Percentiles rank a stretch among this genome's conserved stretches.
These are phyloP conservation scores for Phialophora chinensis DNA, from an alignment of 2,329 filamentous ascomycete species.

Conservation along the genomic window DNA sequence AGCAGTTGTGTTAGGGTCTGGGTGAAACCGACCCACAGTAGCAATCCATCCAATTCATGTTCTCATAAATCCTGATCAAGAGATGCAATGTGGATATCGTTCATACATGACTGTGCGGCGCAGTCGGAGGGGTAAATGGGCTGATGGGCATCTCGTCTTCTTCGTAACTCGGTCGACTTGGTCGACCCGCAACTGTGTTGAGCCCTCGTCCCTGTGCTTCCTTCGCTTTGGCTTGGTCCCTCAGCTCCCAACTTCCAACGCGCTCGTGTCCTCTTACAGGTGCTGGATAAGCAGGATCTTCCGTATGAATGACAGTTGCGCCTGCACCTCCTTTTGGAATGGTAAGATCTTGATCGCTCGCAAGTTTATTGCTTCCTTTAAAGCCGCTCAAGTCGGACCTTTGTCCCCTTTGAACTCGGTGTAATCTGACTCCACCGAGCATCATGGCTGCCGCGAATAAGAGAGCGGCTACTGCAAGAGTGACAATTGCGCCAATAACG, in stretches of 20 bases:
- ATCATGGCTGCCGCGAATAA: slow-evolving; percentile 50
- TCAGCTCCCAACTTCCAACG: slow-evolving; percentile 64
- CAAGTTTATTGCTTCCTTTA: slow-evolving; percentile 61
- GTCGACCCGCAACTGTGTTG: slow-evolving; percentile 13
- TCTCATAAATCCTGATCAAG: slow-evolving; percentile 3
- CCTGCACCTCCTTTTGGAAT: slow-evolving; percentile 52
- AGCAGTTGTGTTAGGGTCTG: slow-evolving; percentile 19
- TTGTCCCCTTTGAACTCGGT: slow-evolving; percentile 44
- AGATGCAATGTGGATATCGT: slow-evolving; percentile 12
- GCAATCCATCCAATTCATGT: not conserved
- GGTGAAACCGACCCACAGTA: not conserved
- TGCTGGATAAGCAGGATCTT: slow-evolving; percentile 30
- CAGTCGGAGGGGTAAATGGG: slow-evolving; percentile 51
- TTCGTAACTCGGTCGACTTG: slow-evolving; percentile 52
- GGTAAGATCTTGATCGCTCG: slow-evolving; percentile 60
- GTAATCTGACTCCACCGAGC: slow-evolving; percentile 53
- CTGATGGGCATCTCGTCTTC: slow-evolving; percentile 50
- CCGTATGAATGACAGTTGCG: slow-evolving; percentile 43
- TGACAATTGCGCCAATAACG: slow-evolving; percentile 62
- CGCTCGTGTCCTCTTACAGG: slow-evolving; percentile 56
- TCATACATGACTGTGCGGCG: slow-evolving; percentile 57
- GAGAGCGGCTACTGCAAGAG: slow-evolving; percentile 54
- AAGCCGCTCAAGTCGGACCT: slow-evolving; percentile 58
- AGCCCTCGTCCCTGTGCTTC: slow-evolving; percentile 31
- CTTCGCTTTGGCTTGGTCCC: slow-evolving; percentile 37